Evolutionary conservation across 2,329 filamentous ascomycete species (phyloP), one percentile per base, ranked within the genome.

Genomic region (Geosmithia putterillii): DNA sequence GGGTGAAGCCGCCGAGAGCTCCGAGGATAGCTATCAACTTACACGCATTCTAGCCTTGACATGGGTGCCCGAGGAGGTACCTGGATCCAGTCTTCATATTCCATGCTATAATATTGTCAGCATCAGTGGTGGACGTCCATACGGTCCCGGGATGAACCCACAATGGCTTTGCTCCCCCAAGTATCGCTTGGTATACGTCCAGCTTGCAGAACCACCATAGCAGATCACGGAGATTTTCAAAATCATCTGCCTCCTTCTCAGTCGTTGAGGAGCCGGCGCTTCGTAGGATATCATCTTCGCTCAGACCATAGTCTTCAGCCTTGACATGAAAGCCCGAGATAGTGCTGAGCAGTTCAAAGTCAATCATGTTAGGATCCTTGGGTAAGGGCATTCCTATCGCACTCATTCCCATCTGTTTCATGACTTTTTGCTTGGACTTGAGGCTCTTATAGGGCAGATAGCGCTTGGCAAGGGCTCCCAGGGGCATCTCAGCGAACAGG

Each of bases 181-280:
- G 67, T 47, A 95, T 77, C 57, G 86, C 88, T 59, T 95, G 90
- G 52, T 90, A 94, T 8, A 85, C 79, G 58, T 96, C 92, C 69
- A 95, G 92, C 61, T 95, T 94, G 53, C 77, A 82, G 58, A 89
- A 95, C 85, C 88, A 95, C 89, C 90, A 98, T 57, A 84, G 94
- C 5, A 96, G 64, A 61, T 96, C 92, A 49, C 84, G 79, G 35
- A 92, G 70, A 15, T 84, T 81, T 54, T 92, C 84, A 54, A 85
- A 94, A 36, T 76, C 80, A 48, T 86, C 81, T 40, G 94, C 72
- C 47, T 96, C 89, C 47, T 66, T 70, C 32, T 73, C 65, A 1
- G 73, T 74, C 7, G 54, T 48, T 4, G 47, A 47, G 9, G 44
- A 34, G 7, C 43, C 45, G 3, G 50, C 45, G n/a, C 52, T 48